These are phyloP conservation scores for Terana coerulea DNA, from an alignment of 768 basidiomycete genomes.

Conservation along the genomic window DNA sequence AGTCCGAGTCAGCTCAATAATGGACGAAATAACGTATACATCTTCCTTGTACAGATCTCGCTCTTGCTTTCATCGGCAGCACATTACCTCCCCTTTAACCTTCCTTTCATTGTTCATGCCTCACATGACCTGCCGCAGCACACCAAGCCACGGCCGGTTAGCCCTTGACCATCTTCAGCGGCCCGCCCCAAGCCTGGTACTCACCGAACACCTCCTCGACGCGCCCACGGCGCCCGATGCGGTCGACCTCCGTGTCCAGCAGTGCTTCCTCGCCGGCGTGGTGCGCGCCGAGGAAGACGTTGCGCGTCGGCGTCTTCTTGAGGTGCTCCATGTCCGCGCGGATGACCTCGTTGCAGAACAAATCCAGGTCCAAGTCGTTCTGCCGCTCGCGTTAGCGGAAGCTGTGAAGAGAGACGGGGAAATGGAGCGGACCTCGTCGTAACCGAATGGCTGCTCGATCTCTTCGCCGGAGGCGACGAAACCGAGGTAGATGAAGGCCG, in stretches of 20 bases:
- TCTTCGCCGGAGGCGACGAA: slow-evolving; percentile 71
- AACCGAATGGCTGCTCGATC: slow-evolving; percentile 70
- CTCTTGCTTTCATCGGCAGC: too few relatives aligned
- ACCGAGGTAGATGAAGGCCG: slow-evolving; percentile 72
- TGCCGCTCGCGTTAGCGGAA: slow-evolving; percentile 19
- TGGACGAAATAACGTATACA: too few relatives aligned
- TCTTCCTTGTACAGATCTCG: too few relatives aligned
- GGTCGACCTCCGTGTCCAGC: not conserved
- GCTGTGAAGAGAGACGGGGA: not conserved
- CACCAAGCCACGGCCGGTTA: not conserved
- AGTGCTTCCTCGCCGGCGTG: not conserved
- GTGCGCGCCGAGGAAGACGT: slow-evolving; percentile 28
- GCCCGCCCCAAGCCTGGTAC: too few relatives aligned
- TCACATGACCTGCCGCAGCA: too few relatives aligned
- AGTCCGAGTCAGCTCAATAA: too few relatives aligned
- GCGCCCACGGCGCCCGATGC: not conserved
- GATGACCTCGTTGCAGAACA: slow-evolving; percentile 57
- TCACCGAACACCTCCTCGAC: slow-evolving; percentile 20
- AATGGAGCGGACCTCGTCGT: slow-evolving; percentile 46
- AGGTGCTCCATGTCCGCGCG: slow-evolving; percentile 54
- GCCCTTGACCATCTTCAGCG: not conserved
- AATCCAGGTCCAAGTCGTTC: slow-evolving; percentile 67
- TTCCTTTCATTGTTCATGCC: too few relatives aligned
- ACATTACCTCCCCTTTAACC: too few relatives aligned
- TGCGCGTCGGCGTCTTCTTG: slow-evolving; percentile 45